Evolutionary conservation across 192 early-diverging fungal species (phyloP), one percentile per base, ranked within the genome.

Genomic region (Dissophora globulifera): DNA sequence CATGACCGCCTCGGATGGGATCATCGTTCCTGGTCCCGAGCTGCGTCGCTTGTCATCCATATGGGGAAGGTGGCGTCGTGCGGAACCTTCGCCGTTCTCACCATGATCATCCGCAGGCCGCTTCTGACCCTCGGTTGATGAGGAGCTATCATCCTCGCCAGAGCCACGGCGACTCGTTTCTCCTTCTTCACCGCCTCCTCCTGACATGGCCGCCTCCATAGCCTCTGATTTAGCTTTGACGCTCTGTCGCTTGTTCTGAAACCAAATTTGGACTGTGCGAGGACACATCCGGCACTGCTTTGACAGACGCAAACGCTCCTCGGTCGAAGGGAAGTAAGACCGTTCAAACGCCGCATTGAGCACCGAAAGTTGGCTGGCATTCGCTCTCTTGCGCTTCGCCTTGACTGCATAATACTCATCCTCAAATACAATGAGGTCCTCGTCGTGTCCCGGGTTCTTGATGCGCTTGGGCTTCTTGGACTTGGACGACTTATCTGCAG

Each of bases 191-290:
- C 13, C 25, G 20, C n/a, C 42, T 27, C 26, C 32, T 27, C 25
- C 67, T 26, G 45, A 31, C 4, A 27, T 52, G 2, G 53, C 62
- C 2, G 70, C 70, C 29, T 75, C 70, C 62, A 75, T 64, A 2
- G 70, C 70, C 23, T 75, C 70, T 5, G 62, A 50, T 12, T 49
- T 63, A 9, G 70, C 70, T 35, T 75, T 75, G 31, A 75, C 70
- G 30, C 70, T 88, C 69, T 96, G 95, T 23, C 96, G 88, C 65
- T 90, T 90, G 85, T 98, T 98, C 78, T 98, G 96, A 81, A 98
- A 98, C 96, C 96, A 98, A 58, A 98, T 94, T 84, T 98, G 96
- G 30, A 98, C 92, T 0, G 92, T 93, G 49, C 95, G 89, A 27
- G 94, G 93, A 32, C 91, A 89, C 96, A 98, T 96, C 33, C 89